Evolutionary conservation across 306 rosid species (phyloP).

Genomic region (Crataegus laevigata): DNA sequence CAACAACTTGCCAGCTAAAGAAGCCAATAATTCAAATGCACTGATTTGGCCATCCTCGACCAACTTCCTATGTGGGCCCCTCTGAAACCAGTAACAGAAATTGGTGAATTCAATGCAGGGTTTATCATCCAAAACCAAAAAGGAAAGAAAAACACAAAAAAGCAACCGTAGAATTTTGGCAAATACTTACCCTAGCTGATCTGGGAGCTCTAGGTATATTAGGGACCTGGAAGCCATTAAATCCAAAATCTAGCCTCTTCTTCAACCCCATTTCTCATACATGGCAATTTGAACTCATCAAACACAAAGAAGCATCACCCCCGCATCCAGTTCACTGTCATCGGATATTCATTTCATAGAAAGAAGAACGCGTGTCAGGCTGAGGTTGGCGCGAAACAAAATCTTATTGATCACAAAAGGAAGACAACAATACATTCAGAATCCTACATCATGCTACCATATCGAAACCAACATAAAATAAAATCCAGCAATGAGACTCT

Average conservation of each 20-base stretch:
- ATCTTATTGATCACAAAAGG: constrained; percentile 4
- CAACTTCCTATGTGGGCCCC: constrained; percentile 45
- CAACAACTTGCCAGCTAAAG: constrained; percentile 87
- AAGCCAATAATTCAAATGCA: constrained; percentile 79
- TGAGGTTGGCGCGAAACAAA: background rate
- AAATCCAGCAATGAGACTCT: constrained; percentile 4
- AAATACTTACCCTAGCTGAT: constrained; percentile 71
- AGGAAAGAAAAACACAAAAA: background rate
- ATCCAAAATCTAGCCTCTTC: constrained; percentile 57
- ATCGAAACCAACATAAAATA: background rate
- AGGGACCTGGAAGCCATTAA: constrained; percentile 61
- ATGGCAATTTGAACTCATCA: constrained; percentile 36
- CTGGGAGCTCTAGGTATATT: constrained; percentile 69
- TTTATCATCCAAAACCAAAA: constrained; percentile 8
- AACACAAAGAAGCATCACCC: constrained; percentile 29
- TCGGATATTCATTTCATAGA: background rate
- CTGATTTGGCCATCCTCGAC: constrained; percentile 43
- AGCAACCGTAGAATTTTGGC: background rate
- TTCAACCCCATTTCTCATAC: constrained; percentile 73
- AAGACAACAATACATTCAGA: background rate
- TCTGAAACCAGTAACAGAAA: constrained; percentile 47
- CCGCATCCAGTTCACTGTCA: constrained; percentile 39
- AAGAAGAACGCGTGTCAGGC: background rate
- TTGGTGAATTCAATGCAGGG: constrained; percentile 7
- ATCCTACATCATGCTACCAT: background rate